These are phyloP conservation scores for Pleurotus citrinopileatus DNA, from an alignment of 768 basidiomycete species.

Conservation along the genomic window DNA sequence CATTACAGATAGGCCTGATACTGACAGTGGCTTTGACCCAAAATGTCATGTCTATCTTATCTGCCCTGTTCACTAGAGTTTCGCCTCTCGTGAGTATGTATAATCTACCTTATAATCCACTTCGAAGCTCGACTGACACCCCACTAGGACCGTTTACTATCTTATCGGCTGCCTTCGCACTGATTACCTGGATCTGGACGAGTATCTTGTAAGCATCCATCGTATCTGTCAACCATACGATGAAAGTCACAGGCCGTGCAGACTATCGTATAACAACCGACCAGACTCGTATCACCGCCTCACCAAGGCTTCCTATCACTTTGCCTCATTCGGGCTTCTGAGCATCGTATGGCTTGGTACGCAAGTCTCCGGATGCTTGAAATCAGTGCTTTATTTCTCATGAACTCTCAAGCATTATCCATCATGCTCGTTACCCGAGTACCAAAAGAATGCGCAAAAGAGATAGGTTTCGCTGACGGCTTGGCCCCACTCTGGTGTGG, in stretches of 20 bases:
- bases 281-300: conserved; percentile 17
- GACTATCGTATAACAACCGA: conserved; percentile 15
- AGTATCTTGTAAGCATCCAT: background rate
- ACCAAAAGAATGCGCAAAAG: background rate
- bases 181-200: background rate
- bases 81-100: background rate
- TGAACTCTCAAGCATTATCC: background rate
- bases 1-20: background rate
- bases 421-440: background rate
- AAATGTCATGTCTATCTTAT: background rate
- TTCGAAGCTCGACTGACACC: background rate
- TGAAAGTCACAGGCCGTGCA: conserved; percentile 9
- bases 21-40: background rate
- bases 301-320: conserved; percentile 15
- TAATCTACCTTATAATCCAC: background rate
- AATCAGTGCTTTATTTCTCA: background rate
- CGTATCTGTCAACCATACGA: background rate
- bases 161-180: background rate
- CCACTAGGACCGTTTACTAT: background rate
- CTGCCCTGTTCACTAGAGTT: background rate
- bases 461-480: background rate
- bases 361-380: background rate
- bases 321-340: conserved; percentile 11
- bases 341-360: conserved; percentile 14
- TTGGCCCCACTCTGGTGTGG: background rate